Evolutionary conservation across 2,329 filamentous ascomycete genomes (phyloP).

Genomic region (Pestalotiopsis fici): DNA sequence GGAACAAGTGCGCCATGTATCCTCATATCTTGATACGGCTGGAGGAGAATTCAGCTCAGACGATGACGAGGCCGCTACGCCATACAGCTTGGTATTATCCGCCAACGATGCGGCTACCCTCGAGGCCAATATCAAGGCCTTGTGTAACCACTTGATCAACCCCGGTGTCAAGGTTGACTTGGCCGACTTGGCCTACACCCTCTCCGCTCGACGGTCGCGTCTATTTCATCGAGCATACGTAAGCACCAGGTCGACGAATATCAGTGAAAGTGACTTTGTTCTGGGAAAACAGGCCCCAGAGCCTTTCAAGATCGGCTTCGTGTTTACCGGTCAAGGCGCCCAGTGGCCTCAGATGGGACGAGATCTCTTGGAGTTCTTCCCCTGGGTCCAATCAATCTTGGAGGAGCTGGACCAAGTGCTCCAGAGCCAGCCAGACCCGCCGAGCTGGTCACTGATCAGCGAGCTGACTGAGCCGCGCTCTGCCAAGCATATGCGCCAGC

Average conservation of each 20-base stretch:
- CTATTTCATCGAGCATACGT: conserved; percentile 23
- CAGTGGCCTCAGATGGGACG: conserved; percentile 25
- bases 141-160: conserved; percentile 24
- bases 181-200: conserved; percentile 27
- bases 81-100: conserved; percentile 10
- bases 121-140: conserved; percentile 17
- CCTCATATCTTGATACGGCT: not conserved
- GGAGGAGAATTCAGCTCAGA: not conserved
- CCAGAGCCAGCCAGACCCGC: not conserved
- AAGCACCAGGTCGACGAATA: conserved; percentile 5
- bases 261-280: not conserved
- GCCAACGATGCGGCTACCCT: conserved; percentile 26
- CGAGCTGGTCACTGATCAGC: not conserved
- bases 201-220: conserved; percentile 21
- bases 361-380: conserved; percentile 14
- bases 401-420: conserved; percentile 19
- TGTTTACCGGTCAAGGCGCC: conserved; percentile 25
- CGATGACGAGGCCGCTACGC: not conserved
- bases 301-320: conserved; percentile 8
- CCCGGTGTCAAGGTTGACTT: conserved; percentile 21
- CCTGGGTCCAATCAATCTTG: conserved; percentile 8
- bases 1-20: not conserved
- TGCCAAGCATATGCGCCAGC: not conserved
- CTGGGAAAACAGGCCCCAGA: conserved; percentile 7
- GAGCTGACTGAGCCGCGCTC: not conserved